Percentiles rank a stretch among this genome's conserved stretches.
Conservation (phyloP, 2,329 filamentous ascomycete genomes). For the Juglanconis sp. region DNA sequence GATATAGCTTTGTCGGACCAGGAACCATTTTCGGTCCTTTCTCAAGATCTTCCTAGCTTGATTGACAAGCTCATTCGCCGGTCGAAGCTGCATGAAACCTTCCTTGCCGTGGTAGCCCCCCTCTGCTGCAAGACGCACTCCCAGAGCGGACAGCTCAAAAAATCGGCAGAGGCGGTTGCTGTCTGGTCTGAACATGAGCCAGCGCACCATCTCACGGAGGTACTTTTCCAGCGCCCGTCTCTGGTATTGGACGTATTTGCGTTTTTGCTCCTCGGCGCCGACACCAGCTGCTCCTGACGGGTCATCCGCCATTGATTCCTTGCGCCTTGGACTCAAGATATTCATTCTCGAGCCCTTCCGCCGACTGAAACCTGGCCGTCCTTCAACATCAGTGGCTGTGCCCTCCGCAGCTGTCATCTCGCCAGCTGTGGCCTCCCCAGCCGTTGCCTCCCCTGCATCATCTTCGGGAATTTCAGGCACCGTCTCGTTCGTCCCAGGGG, state of each 20-base stretch:
- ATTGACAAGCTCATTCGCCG: slow-evolving; percentile 79
- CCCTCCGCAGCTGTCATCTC: slow-evolving; percentile 58
- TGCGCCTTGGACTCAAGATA: slow-evolving; percentile 51
- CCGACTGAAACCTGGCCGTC: slow-evolving; percentile 38
- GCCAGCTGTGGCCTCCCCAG: slow-evolving; percentile 40
- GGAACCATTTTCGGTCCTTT: slow-evolving; percentile 93
- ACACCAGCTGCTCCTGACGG: slow-evolving; percentile 46
- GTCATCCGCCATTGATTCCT: slow-evolving; percentile 49
- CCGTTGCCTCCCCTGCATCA: slow-evolving; percentile 37
- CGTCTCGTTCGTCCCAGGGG: slow-evolving; percentile 28
- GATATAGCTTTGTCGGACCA: slow-evolving; percentile 96
- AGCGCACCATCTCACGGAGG: slow-evolving; percentile 88
- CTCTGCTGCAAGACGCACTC: slow-evolving; percentile 89
- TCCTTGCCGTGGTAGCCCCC: slow-evolving; percentile 98
- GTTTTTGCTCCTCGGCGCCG: slow-evolving; percentile 52
- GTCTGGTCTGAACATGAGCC: slow-evolving; percentile 94
- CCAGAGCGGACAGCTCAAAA: slow-evolving; percentile 87
- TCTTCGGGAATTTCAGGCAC: slow-evolving; percentile 15
- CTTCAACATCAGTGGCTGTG: slow-evolving; percentile 67
- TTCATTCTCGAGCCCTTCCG: slow-evolving; percentile 49
- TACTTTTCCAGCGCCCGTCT: slow-evolving; percentile 85
- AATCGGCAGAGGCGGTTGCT: slow-evolving; percentile 96
- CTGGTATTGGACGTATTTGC: slow-evolving; percentile 75
- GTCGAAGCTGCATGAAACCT: slow-evolving; percentile 88
- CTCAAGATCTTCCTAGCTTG: slow-evolving; percentile 75